phyloP scores from a whole-genome alignment of 1,139 yeast genomes.

The Saccharomyces hybrid region DNA sequence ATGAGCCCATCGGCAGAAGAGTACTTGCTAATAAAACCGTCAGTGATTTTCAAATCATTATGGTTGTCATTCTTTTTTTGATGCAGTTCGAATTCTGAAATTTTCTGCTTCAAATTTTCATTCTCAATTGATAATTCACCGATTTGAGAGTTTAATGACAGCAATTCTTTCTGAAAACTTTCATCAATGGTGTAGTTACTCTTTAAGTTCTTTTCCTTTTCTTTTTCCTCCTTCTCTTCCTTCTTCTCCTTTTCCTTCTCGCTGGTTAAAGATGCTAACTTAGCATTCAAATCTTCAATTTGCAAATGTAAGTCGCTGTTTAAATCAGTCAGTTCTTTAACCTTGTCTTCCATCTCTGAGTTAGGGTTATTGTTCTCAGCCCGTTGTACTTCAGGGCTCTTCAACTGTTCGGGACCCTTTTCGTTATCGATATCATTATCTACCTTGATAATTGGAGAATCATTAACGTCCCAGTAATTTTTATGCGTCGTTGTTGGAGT shows the following conservation, averaged over 20 bases:
- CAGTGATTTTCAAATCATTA: neutral
- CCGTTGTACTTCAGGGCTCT: neutral
- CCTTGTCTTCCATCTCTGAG: neutral
- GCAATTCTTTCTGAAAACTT: slow-evolving; percentile 9
- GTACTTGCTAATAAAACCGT: neutral
- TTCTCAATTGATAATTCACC: slow-evolving; percentile 29
- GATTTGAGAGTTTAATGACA: slow-evolving; percentile 20
- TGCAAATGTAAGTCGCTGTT: neutral
- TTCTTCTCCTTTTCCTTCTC: slow-evolving; percentile 43
- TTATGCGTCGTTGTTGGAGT: neutral
- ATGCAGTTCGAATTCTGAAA: slow-evolving; percentile 27
- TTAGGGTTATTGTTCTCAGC: neutral
- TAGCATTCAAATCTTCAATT: neutral
- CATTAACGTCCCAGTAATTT: neutral
- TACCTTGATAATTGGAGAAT: neutral
- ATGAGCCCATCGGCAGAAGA: slow-evolving; percentile 1
- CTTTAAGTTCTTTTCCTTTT: neutral
- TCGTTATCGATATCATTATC: neutral
- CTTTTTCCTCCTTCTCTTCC: slow-evolving; percentile 31
- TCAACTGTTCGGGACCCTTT: neutral
- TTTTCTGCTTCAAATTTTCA: slow-evolving; percentile 28
- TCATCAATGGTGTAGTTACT: slow-evolving; percentile 2
- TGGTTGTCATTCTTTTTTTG: slow-evolving; percentile 14
- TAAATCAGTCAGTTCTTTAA: neutral
- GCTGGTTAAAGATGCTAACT: neutral